Evolutionary conservation across 495 filamentous ascomycete species (phyloP), one percentile per base, ranked within the genome.

Genomic region (Tuber microsphaerosporum): DNA sequence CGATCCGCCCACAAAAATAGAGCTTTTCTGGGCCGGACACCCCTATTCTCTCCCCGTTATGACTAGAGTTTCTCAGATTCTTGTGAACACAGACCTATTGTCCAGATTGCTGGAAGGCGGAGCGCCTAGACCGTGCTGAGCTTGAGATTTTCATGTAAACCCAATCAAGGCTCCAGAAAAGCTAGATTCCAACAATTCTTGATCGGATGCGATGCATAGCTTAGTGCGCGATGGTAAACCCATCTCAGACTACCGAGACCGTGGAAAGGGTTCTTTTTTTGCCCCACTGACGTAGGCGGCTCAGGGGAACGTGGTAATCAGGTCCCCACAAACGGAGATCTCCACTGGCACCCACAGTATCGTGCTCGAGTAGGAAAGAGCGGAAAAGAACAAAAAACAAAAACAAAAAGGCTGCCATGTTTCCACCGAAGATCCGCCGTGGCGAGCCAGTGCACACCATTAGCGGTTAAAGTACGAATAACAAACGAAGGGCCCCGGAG

Each of bases 271-370:
- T 12, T 26, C 14, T 12, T 5, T 31, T 14, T 14, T 16, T 31
- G n/a, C 51, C 51, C 12, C 51, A 61, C 56, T 65, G 56, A 65
- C 56, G 56, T 65, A 65, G 56, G 31, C 12, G 56, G 56, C 56
- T 65, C 14, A 16, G 26, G 26, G 14, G 56, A 65, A 6, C 56
- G 26, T 34, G 26, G 26, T 34, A 19, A 34, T 65, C 56, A 14
- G 56, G 26, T 19, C 12, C 56, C 26, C 51, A 56, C 56, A n/a
- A 16, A 61, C n/a, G 56, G 56, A 31, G 56, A 31, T 61, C 56
- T 6, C 56, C 26, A 65, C 14, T n/a, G 26, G 31, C 34, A 34
- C 56, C 56, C 26, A 2, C 5, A 0, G 2, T 7, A 65, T 65
- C 4, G 12, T 17, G 14, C 26, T 5, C 56, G 4, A 61, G 51